These are phyloP conservation scores for Mucor ambiguus DNA, from an alignment of 371 early-diverging fungal genomes.

Conservation along the genomic window DNA sequence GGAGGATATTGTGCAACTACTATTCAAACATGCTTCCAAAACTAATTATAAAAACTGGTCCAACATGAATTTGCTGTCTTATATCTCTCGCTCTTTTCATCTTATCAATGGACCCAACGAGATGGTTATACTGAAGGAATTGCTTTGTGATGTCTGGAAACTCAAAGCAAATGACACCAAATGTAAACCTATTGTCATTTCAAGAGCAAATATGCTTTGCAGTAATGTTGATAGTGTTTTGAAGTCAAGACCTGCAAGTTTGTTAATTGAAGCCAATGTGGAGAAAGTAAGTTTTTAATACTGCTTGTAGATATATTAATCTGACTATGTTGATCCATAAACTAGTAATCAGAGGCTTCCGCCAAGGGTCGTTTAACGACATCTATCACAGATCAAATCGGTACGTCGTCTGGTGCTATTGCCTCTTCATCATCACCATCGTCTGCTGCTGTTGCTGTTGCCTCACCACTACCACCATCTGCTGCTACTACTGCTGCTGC, in stretches of 20 bases:
- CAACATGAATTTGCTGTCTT: slow-evolving; percentile 8
- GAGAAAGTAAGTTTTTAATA: too few relatives aligned
- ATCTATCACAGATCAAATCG: slow-evolving; percentile 12
- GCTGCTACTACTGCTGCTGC: slow-evolving; percentile 12
- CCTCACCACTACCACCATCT: not conserved
- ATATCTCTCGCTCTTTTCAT: slow-evolving; percentile 6
- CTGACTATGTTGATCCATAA: too few relatives aligned
- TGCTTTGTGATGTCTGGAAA: slow-evolving; percentile 2
- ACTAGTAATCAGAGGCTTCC: too few relatives aligned
- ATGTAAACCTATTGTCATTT: slow-evolving; percentile 3
- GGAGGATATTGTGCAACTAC: not conserved
- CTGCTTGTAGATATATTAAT: too few relatives aligned
- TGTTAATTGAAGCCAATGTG: slow-evolving; percentile 15
- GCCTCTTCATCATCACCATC: slow-evolving; percentile 12
- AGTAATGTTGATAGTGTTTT: not conserved
- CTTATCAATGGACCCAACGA: slow-evolving; percentile 4
- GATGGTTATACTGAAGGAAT: slow-evolving; percentile 6
- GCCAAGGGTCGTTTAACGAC: too few relatives aligned
- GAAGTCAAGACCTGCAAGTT: slow-evolving; percentile 11
- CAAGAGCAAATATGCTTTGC: slow-evolving; percentile 7
- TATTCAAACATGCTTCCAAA: not conserved
- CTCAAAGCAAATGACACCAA: slow-evolving; percentile 10
- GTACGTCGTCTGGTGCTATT: slow-evolving; percentile 9
- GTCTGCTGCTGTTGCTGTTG: slow-evolving; percentile 4
- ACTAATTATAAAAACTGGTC: slow-evolving; percentile 1